Base-by-base conservation (phyloP, 257 asterid species). In the Agastache rugosa region DNA sequence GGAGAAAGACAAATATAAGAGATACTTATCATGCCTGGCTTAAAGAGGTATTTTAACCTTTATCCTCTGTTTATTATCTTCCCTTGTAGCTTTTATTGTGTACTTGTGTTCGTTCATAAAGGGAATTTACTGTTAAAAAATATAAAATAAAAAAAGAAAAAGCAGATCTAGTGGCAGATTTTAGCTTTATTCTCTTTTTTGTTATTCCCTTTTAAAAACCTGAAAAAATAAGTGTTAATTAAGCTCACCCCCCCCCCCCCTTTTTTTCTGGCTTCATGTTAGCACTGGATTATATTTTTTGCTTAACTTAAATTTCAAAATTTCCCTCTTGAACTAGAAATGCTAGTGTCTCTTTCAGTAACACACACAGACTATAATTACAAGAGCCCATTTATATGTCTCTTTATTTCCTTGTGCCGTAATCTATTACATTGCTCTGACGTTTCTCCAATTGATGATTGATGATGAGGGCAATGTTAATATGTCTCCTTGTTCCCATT, bases 21-120 rank as follows among this genome's bases (percentile, higher is more conserved):
- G 93, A 89, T 22, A 90, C 99, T 27, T 94, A 94, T 79, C 99
- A 94, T 76, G 73, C 93, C 44, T 94, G 99, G 99, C 83, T 92
- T 48, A 90, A 90, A 80, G 96, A 94, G 99, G 99, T 94, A 86
- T 22, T 4, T 31, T 31, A 31, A 31, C 37, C 59, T 23, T 72
- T 27, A 17, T 63, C 39, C 64, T 76, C 63, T 75, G 4, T 65
- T 55, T 31, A 41, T 51, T 55, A 22, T 44, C 29, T 14, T 11
- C 60, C 56, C 16, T 14, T 42, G 12, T 47, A 61, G 31, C 12
- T 73, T 59, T 48, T 27, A 22, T 44, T 41, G n/a, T 37, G 16
- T 65, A 37, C 19, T 39, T 71, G 55, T 12, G 47, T 54, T 55
- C 29, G 31, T 54, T 42, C 29, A 42, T 56, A 35, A 44, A 48